Conservation (phyloP, 208 protist species). For the Crithidia expoeki region DNA sequence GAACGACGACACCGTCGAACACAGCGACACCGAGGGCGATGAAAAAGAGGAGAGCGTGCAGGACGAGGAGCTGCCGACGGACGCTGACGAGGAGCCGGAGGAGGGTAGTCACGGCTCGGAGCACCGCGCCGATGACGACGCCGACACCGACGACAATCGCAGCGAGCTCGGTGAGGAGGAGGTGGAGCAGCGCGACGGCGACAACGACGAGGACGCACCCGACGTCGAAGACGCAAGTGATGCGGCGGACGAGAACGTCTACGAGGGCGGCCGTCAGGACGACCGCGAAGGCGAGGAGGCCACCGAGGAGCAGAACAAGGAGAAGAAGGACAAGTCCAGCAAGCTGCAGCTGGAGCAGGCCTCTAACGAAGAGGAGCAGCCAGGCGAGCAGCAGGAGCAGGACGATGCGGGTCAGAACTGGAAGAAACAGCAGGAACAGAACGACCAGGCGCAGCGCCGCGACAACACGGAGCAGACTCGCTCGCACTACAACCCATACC, state of each 20-base stretch:
- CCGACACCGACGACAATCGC: constrained; percentile 34
- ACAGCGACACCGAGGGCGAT: constrained; percentile 70
- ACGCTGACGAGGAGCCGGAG: constrained; percentile 39
- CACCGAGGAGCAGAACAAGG: constrained; percentile 65
- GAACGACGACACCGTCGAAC: constrained; percentile 38
- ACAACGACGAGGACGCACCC: constrained; percentile 36
- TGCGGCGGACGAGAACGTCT: constrained; percentile 80
- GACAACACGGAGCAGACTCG: constrained; percentile 80
- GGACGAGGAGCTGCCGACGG: constrained; percentile 45
- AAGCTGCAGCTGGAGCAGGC: constrained; percentile 52
- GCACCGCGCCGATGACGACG: constrained; percentile 50
- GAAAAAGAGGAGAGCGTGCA: constrained; percentile 53
- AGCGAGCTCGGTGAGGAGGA: constrained; percentile 48
- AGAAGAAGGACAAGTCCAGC: constrained; percentile 53
- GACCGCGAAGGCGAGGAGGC: constrained; percentile 78
- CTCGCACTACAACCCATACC: constrained; percentile 82
- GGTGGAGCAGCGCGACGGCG: constrained; percentile 33
- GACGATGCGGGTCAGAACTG: constrained; percentile 85
- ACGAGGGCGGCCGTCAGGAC: constrained; percentile 83
- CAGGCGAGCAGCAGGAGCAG: constrained; percentile 75
- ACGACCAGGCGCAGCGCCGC: constrained; percentile 63
- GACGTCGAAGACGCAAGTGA: constrained; percentile 56
- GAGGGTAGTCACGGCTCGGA: constrained; percentile 46
- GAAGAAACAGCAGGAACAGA: constrained; percentile 81
- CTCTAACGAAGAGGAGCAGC: constrained; percentile 76